Conservation (phyloP, 345 rosid genomes). For the Leavenworthia alabamica region DNA sequence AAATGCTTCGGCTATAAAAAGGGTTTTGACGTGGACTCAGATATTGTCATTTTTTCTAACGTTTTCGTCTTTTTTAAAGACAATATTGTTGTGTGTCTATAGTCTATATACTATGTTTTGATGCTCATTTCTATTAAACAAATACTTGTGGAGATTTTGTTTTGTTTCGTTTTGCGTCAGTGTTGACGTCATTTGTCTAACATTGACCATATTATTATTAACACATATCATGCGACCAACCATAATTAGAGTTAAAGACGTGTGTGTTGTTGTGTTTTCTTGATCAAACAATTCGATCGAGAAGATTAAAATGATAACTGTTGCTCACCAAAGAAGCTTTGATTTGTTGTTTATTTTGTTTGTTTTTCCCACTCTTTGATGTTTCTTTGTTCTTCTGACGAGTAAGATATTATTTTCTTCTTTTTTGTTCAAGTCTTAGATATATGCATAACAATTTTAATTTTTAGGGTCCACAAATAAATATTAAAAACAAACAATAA, state of each 20-base stretch:
- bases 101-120: not conserved
- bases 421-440: not conserved
- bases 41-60: slow-evolving; percentile 16
- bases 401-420: not conserved
- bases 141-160: slow-evolving; percentile 12
- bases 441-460: not conserved
- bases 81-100: slow-evolving; percentile 9
- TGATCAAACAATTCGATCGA: not conserved
- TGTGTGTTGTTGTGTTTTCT: not conserved
- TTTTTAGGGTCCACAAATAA: not conserved
- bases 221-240: not conserved
- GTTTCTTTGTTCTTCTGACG: not conserved
- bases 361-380: not conserved
- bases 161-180: slow-evolving; percentile 18
- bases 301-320: not conserved
- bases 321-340: not conserved
- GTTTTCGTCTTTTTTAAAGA: not conserved
- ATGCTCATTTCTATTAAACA: not conserved
- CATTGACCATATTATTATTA: not conserved
- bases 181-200: slow-evolving; percentile 19
- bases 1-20: slow-evolving; percentile 61
- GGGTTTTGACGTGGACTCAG: slow-evolving; percentile 40
- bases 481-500: not conserved
- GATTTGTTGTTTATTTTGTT: not conserved
- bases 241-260: not conserved